Evolutionary conservation across 345 rosid species (phyloP), one percentile per base, ranked within the genome.

Genomic region (Ceriops tagal): DNA sequence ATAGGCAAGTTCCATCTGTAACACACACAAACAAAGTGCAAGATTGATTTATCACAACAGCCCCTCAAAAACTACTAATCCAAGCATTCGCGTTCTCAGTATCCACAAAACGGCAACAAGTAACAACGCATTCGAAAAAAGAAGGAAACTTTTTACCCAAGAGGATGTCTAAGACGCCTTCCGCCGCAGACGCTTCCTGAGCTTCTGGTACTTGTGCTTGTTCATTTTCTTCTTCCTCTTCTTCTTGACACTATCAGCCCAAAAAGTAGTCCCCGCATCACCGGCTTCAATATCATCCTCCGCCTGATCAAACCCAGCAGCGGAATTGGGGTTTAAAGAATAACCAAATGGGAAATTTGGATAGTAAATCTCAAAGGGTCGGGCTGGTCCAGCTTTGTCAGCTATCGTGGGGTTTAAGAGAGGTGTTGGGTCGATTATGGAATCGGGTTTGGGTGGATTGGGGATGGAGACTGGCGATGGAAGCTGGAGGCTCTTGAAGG

Each of bases 201-300:
- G 93, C 83, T 88, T 90, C 84, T 84, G 83, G 58, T 83, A 88
- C 87, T 88, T 90, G 69, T 90, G 97, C 86, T 93, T 93, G 78
- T 93, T 93, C 97, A 89, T 93, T 91, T 91, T 93, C 87, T 81
- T 91, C 96, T 93, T 91, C 85, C 98, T 84, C 88, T 91, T 93
- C 88, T 93, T 93, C 89, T 93, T 92, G 82, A 88, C 95, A 68
- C 95, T 90, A 70, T 92, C 95, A 1, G 95, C 92, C 79, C 95
- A 81, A 71, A 88, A 7, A 20, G 77, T 43, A 4, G 49, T 74
- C 61, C 77, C 74, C 46, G 62, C 66, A 27, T 43, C 70, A 39
- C 28, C 70, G 65, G 9, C 72, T 46, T 1, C 61, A 13, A 26
- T 46, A 47, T 56, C 37, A 24, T 32, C 67, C 34, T 73, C 35